These are phyloP conservation scores for Mariannaea sp. DNA, from an alignment of 2,329 filamentous ascomycete species.

Conservation along the genomic window DNA sequence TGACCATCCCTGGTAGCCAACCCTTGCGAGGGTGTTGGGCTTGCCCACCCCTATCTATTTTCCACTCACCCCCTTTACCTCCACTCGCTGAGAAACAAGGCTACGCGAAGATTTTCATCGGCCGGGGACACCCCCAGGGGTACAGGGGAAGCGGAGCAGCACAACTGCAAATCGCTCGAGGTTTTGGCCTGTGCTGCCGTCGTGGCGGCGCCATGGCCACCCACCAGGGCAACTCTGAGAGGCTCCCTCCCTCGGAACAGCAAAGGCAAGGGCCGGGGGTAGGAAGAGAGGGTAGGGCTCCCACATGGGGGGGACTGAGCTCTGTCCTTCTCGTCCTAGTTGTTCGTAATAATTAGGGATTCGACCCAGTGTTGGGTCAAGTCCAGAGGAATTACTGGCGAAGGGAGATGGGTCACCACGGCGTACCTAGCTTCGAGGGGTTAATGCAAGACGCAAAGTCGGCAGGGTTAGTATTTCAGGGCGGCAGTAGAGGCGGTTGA, in stretches of 20 bases:
- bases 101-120: conserved; percentile 36
- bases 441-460: conserved; percentile 30
- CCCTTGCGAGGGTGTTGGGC: conserved; percentile 28
- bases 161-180: conserved; percentile 31
- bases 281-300: conserved; percentile 24
- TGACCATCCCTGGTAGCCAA: conserved; percentile 29
- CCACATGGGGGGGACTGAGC: conserved; percentile 27
- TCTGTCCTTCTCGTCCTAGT: conserved; percentile 22
- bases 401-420: conserved; percentile 24
- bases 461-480: conserved; percentile 28
- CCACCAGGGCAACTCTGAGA: conserved; percentile 28
- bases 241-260: conserved; percentile 26
- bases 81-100: conserved; percentile 31
- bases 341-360: conserved; percentile 22
- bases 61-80: conserved; percentile 15
- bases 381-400: conserved; percentile 28
- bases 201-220: conserved; percentile 38
- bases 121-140: conserved; percentile 27
- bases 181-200: conserved; percentile 35
- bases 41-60: conserved; percentile 11
- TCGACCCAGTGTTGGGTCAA: conserved; percentile 22
- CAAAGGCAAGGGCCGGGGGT: conserved; percentile 19
- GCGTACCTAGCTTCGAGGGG: conserved; percentile 33
- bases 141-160: conserved; percentile 15
- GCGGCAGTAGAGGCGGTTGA: conserved; percentile 11